Evolutionary conservation across 768 basidiomycete species (phyloP), one percentile per base, ranked within the genome.

Genomic region (Lentinula sp.): DNA sequence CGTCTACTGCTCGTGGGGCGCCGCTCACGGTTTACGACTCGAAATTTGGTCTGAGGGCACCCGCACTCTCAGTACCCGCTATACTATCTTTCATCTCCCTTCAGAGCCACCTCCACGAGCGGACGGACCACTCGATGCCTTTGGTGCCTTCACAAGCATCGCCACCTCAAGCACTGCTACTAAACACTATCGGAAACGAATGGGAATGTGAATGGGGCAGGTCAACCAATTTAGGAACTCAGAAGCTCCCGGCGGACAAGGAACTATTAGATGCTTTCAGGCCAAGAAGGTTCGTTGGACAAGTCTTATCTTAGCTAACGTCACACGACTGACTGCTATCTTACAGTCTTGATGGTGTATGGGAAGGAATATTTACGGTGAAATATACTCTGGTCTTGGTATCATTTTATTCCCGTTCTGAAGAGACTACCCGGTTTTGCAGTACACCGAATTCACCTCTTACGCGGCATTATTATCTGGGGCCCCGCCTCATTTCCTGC

Each of bases 391-490:
- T 18, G 16, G 9, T 20, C 9, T n/a, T 52, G 5, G 6, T 33
- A 9, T 3, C 33, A 8, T 37, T 33, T 12, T 15, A 41, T 9
- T 20, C 23, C 18, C 46, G 20, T 18, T 48, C 46, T 48, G 18
- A 48, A 9, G 18, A 12, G 46, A 48, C 20, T 9, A 48, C 23
- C 2, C 20, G 46, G 12, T 48, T 48, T 63, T 48, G 52, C 69
- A 92, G 90, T 93, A 90, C 67, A 86, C 85, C 18, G 90, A 93
- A 65, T 98, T 97, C 70, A 84, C 84, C 42, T 87, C 89, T 6
- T 98, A 96, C 67, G 86, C 88, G 23, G 81, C 82, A 20, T 78
- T 95, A 61, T 78, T 91, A n/a, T 78, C 81, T 6, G 92, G 90
- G 18, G 87, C 78, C 0, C 72, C 83, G 4, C 88, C 91, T 3